A percentile compares a stretch with the other conserved stretches of the same genome.
phyloP scores from a whole-genome alignment of 345 rosid genomes.

The Hevea brasiliensis region DNA sequence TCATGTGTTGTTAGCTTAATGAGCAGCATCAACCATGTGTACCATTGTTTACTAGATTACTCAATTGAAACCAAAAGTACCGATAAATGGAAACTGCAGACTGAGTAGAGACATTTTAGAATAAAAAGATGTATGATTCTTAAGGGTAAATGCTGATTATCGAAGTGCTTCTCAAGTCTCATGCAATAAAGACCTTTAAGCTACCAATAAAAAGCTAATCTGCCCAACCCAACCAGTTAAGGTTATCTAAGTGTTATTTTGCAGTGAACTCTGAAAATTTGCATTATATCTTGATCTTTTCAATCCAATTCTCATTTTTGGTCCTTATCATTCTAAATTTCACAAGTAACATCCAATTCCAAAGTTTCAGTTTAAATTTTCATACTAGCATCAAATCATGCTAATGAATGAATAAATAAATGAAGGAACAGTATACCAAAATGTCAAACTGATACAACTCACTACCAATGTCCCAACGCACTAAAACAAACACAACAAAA shows the following conservation, averaged over 20 bases:
- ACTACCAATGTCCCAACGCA: neutral
- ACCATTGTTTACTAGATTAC: neutral
- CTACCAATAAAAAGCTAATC: neutral
- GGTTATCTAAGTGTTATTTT: neutral
- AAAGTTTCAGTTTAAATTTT: neutral
- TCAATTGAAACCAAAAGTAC: neutral
- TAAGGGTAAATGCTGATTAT: neutral
- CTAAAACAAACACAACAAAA: neutral
- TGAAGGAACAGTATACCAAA: neutral
- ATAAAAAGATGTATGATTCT: neutral
- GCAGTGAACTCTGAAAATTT: neutral
- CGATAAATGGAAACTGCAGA: neutral
- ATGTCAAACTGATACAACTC: neutral
- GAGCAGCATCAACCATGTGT: neutral
- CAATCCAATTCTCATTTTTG: neutral
- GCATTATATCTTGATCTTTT: neutral
- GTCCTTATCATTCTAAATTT: neutral
- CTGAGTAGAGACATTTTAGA: too few species aligned
- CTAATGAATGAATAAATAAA: neutral
- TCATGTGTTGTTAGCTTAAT: neutral
- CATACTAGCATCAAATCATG: neutral
- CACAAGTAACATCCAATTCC: neutral
- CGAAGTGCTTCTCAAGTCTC: constrained; percentile 3
- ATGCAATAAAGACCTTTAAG: neutral
- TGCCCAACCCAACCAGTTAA: neutral